phyloP scores from a whole-genome alignment of 345 rosid species.

The Eutrema yunnanense region DNA sequence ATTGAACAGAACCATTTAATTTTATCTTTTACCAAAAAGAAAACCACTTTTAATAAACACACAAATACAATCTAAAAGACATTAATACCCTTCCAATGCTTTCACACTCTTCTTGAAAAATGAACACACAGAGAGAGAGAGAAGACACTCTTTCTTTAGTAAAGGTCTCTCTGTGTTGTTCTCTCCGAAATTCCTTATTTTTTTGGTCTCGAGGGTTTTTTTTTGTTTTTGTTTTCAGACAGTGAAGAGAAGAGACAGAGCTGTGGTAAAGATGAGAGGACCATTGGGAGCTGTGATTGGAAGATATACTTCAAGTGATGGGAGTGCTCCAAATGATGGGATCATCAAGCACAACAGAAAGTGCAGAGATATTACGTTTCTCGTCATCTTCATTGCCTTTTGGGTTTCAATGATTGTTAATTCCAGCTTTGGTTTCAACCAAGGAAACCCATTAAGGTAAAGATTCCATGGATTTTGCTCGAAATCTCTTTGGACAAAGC shows the following conservation, averaged over 20 bases:
- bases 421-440: conserved; percentile 96
- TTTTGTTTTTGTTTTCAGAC: background rate
- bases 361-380: conserved; percentile 83
- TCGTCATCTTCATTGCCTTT: conserved; percentile 72
- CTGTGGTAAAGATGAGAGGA: conserved; percentile 26
- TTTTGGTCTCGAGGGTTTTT: conserved; percentile 4
- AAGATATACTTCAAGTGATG: conserved; percentile 93
- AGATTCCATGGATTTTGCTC: background rate
- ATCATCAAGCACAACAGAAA: conserved; percentile 88
- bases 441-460: conserved; percentile 83
- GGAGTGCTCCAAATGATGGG: conserved; percentile 64
- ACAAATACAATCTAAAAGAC: conserved; percentile 7
- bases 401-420: conserved; percentile 98
- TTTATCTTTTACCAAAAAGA: conserved; percentile 6
- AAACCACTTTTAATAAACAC: background rate
- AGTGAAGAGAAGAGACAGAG: conserved; percentile 4
- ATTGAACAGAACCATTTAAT: conserved; percentile 16
- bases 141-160: background rate
- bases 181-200: conserved; percentile 11
- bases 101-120: conserved; percentile 29
- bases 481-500: background rate
- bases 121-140: conserved; percentile 5
- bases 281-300: conserved; percentile 87
- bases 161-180: conserved; percentile 3
- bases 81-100: conserved; percentile 11